phyloP scores from a whole-genome alignment of 73 alveolate species.

The Paramecium caudatum region DNA sequence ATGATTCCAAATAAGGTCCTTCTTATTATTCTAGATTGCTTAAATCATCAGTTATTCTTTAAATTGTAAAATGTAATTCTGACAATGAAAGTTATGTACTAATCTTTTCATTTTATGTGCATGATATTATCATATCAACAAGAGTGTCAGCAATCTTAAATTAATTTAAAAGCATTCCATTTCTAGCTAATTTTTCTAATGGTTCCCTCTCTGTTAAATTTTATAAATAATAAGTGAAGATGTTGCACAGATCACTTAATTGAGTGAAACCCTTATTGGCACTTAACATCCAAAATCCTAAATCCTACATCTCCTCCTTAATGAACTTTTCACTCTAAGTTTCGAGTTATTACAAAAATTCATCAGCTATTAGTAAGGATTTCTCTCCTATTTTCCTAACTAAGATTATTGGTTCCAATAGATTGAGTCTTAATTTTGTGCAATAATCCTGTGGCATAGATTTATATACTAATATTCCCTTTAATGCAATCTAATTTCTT shows the following conservation, averaged over 20 bases:
- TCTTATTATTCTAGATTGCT: slow-evolving; percentile 45
- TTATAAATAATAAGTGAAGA: slow-evolving; percentile 5
- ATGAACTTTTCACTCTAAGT: slow-evolving; percentile 35
- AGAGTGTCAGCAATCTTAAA: slow-evolving; percentile 47
- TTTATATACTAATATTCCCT: slow-evolving; percentile 50
- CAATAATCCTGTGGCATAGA: slow-evolving; percentile 51
- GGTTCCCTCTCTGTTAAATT: background rate
- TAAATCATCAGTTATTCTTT: slow-evolving; percentile 29
- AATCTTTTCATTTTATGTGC: slow-evolving; percentile 19
- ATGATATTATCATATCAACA: background rate
- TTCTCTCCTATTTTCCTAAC: slow-evolving; percentile 39
- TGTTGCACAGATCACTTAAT: slow-evolving; percentile 16
- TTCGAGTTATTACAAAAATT: slow-evolving; percentile 23
- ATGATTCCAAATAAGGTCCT: slow-evolving; percentile 6
- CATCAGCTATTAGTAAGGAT: slow-evolving; percentile 37
- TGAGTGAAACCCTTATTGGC: background rate
- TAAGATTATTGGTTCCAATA: background rate
- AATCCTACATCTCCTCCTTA: slow-evolving; percentile 37
- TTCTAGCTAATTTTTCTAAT: slow-evolving; percentile 48
- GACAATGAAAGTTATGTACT: slow-evolving; percentile 30
- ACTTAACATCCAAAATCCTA: slow-evolving; percentile 66
- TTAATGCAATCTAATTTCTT: slow-evolving; percentile 49
- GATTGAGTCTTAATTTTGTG: slow-evolving; percentile 31
- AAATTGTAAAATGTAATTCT: background rate
- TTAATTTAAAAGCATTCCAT: slow-evolving; percentile 19